phyloP scores from a whole-genome alignment of 208 protist species.

The Naegleria fowleri region DNA sequence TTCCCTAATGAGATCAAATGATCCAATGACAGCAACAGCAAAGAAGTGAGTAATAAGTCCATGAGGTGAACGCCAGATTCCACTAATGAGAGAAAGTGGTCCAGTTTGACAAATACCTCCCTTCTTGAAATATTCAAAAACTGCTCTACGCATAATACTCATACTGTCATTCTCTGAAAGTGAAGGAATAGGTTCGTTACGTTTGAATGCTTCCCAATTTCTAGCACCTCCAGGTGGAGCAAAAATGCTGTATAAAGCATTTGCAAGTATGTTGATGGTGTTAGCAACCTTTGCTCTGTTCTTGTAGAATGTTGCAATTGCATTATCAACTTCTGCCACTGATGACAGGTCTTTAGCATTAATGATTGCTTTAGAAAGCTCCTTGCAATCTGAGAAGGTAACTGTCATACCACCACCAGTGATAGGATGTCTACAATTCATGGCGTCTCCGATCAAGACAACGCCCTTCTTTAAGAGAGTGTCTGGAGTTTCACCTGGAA shows the following conservation, averaged over 20 bases:
- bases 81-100: slow-evolving; percentile 72
- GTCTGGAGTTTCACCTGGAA: slow-evolving; percentile 63
- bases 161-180: slow-evolving; percentile 20
- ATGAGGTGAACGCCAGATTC: slow-evolving; percentile 57
- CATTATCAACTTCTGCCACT: slow-evolving; percentile 57
- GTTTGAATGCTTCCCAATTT: slow-evolving; percentile 21
- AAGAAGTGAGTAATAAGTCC: slow-evolving; percentile 74
- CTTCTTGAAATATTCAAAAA: slow-evolving; percentile 76
- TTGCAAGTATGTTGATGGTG: slow-evolving; percentile 82
- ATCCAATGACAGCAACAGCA: slow-evolving; percentile 49
- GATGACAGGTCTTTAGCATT: slow-evolving; percentile 41
- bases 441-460: slow-evolving; percentile 79
- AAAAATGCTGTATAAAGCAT: slow-evolving; percentile 79
- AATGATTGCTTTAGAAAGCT: slow-evolving; percentile 59
- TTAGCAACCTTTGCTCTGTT: slow-evolving; percentile 53
- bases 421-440: slow-evolving; percentile 84
- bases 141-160: slow-evolving; percentile 62
- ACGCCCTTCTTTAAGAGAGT: slow-evolving; percentile 69
- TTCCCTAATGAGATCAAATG: slow-evolving; percentile 2
- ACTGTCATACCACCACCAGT: slow-evolving; percentile 84
- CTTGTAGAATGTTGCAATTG: slow-evolving; percentile 59
- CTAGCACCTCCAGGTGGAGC: background rate
- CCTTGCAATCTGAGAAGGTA: slow-evolving; percentile 70
- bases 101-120: slow-evolving; percentile 72
- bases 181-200: background rate